Base-by-base conservation (phyloP, 345 rosid genomes). In the Bruguiera gymnorhiza region DNA sequence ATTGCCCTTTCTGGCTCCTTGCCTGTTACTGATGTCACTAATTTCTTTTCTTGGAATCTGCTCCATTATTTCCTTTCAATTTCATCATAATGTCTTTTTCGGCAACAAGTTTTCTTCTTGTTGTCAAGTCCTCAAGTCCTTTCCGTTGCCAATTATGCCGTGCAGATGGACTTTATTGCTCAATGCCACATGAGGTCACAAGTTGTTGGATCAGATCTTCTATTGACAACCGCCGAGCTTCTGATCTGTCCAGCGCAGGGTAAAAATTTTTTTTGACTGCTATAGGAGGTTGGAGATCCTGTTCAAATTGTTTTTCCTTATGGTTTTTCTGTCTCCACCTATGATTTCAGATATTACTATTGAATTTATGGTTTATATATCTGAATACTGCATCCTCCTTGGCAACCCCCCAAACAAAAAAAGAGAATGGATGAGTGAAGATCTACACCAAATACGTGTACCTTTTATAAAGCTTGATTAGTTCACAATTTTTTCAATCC, bases 61-160 rank as follows among this genome's bases (percentile, higher is more conserved):
- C 43, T 32, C 16, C 69, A 34, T 32, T 32, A 32, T 21, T 9
- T 7, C 26, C 19, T 54, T 48, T 21, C 9, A 15, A 8, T 52
- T 46, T 65, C 6, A 18, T 53, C 57, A n/a, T 66, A 36, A 27
- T 55, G 5, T 21, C 23, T 53, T 54, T 67, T 62, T 56, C 39
- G 13, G 1, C 54, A 23, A 43, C 26, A 13, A 13, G 16, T 43
- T 43, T 39, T 34, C 27, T 52, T 15, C 13, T 65, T 24, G 0
- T 0, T 39, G 31, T 56, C 39, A 5, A 43, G 79, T 58, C 66
- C 76, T 68, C 82, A 89, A 97, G 93, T 76, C 66, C 86, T 81
- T 83, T 85, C 55, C 75, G 63, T 70, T 86, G 88, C 68, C 89
- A 88, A 74, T 79, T 79, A 63, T 83, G 89, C 64, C 85, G 79